Base-by-base conservation (phyloP, 768 basidiomycete species). In the Kwoniella heveanensis region DNA sequence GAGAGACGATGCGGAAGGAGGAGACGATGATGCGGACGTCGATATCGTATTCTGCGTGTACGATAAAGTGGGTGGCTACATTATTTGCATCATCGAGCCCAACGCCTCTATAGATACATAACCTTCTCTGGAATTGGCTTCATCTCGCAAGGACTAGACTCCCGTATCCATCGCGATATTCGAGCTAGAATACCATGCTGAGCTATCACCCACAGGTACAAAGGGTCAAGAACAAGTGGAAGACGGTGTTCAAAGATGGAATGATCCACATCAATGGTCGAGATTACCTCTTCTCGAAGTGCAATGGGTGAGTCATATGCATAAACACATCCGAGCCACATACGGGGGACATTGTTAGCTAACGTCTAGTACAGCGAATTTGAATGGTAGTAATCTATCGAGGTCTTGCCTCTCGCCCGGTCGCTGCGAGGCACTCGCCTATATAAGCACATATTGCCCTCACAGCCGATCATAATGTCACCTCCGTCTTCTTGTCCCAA, bases 141-240 rank as follows among this genome's bases (percentile, higher is more conserved):
- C n/a, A n/a, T n/a, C n/a, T n/a, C n/a, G n/a, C n/a, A n/a, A n/a
- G n/a, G n/a, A n/a, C n/a, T 26, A 25, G 32, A 4, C 29, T 30
- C 19, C 17, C 13, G 32, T 13, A 6, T 32, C 13, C 32, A 32
- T 32, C 13, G 7, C 13, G 13, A 5, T 13, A 25, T 26, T 19
- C 22, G 29, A 46, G 17, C 19, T 32, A 32, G 32, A 32, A 32
- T 32, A 13, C 24, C 19, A 15, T 27, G 29, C 47, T 58, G 26
- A 29, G 32, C 29, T 8, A 53, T 17, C 17, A 13, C 24, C 55
- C 17, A 19, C 69, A 98, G 94, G 95, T 98, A 36, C 92, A 94
- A 48, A 86, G 96, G n/a, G 95, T 98, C 25, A 99, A 98, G 83
- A 98, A 96, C 83, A 99, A 98, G 83, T 99, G 96, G 96, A 99